Conservation (phyloP, 2,329 filamentous ascomycete species). For the Teratosphaeria viscida region DNA sequence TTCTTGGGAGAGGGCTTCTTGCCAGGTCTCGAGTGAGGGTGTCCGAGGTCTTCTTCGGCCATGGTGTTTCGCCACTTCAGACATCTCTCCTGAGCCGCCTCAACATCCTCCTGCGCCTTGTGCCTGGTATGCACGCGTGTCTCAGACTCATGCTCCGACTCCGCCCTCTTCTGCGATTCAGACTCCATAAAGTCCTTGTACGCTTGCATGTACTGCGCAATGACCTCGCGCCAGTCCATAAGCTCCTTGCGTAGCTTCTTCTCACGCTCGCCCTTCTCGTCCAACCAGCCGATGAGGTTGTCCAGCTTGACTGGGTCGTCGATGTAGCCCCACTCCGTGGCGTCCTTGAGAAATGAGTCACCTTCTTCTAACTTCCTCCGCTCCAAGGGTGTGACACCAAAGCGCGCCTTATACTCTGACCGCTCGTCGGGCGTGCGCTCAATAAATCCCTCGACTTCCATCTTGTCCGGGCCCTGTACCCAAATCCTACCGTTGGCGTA, state of each 20-base stretch:
- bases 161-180: slow-evolving; percentile 40
- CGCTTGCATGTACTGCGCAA: slow-evolving; percentile 59
- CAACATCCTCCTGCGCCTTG: slow-evolving; percentile 47
- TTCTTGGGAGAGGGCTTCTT: slow-evolving; percentile 25
- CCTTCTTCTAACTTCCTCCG: slow-evolving; percentile 83
- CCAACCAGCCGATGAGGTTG: slow-evolving; percentile 75
- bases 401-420: slow-evolving; percentile 64
- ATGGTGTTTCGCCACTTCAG: slow-evolving; percentile 56
- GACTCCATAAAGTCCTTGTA: slow-evolving; percentile 30
- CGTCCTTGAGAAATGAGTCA: slow-evolving; percentile 62
- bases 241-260: slow-evolving; percentile 81
- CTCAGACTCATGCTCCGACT: slow-evolving; percentile 34
- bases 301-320: slow-evolving; percentile 71
- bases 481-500: slow-evolving; percentile 94
- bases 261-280: slow-evolving; percentile 77
- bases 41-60: slow-evolving; percentile 34
- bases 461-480: slow-evolving; percentile 88
- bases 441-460: slow-evolving; percentile 78
- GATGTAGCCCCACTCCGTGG: slow-evolving; percentile 83
- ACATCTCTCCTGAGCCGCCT: slow-evolving; percentile 47
- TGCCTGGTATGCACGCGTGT: slow-evolving; percentile 53
- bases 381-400: slow-evolving; percentile 73
- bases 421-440: slow-evolving; percentile 62
- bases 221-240: slow-evolving; percentile 58
- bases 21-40: slow-evolving; percentile 24